Base-by-base conservation (phyloP, 2,329 filamentous ascomycete species). In the Neopestalotiopsis sp. region DNA sequence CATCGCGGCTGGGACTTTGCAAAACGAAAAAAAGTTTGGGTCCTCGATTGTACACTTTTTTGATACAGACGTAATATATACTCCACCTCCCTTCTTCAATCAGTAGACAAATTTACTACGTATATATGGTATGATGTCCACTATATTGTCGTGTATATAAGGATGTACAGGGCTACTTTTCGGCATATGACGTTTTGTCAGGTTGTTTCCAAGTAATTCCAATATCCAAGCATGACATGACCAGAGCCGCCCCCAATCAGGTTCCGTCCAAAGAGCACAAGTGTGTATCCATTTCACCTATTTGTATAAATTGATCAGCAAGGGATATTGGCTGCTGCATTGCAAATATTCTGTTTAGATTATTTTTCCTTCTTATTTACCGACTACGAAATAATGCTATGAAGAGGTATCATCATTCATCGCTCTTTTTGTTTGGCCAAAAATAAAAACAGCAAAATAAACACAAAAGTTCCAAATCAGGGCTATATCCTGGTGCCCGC, bases 11-110 rank as follows among this genome's bases (percentile, higher is more conserved):
- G 59, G 59, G 59, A 20, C 12, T 38, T 17, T 61, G 59, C 59
- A 42, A 61, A 61, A 61, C 9, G 14, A 38, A 40, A 30, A 61
- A 53, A 53, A n/a, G 24, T 28, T n/a, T 17, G 45, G n/a, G 45
- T 61, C 59, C 59, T 40, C 59, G n/a, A 40, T 38, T 61, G 59
- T 61, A 61, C 32, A 53, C 45, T 53, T 59, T 61, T 30, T 34
- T 34, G 28, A 38, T 61, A 38, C 59, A 61, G 30, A 61, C 59
- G 34, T 61, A 61, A 61, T 61, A 24, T 30, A 14, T 61, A 30
- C 32, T 20, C 32, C 59, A 14, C 57, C 30, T 59, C 57, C 24
- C 30, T 59, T 28, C 45, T 53, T 53, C 45, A n/a, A 9, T 38
- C 34, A 20, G 45, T 53, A 53, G 45, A 17, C 45, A 53, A 38